Evolutionary conservation across 2,329 filamentous ascomycete genomes (phyloP).

Genomic region (Malbranchea cinnamomea): DNA sequence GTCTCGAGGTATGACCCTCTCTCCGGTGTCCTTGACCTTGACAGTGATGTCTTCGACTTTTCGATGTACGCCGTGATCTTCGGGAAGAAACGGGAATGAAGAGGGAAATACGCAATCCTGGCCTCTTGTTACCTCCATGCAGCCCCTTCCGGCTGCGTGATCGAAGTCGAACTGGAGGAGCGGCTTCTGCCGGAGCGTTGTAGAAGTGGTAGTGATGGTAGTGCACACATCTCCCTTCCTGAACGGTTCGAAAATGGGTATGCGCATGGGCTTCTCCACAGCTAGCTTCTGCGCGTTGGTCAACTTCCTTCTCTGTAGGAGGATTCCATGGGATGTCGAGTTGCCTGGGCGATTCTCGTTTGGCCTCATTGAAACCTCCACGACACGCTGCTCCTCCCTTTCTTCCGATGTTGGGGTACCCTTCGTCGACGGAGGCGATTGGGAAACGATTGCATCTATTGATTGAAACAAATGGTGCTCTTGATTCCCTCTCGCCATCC

Average conservation of each 20-base stretch:
- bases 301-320: slow-evolving; percentile 1
- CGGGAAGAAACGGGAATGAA: no score
- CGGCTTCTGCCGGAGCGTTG: slow-evolving; percentile 11
- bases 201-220: slow-evolving; percentile 27
- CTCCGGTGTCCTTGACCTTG: no score
- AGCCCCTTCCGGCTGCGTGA: background rate
- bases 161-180: slow-evolving; percentile 3
- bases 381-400: background rate
- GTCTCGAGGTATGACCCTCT: no score
- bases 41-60: no score
- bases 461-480: slow-evolving; percentile 10
- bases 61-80: no score
- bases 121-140: no score
- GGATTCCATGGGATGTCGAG: background rate
- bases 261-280: background rate
- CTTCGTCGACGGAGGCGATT: slow-evolving; percentile 6
- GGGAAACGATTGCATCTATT: slow-evolving; percentile 14
- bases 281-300: background rate
- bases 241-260: background rate
- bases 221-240: slow-evolving; percentile 18
- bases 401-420: background rate
- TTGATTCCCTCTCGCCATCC: slow-evolving; percentile 2
- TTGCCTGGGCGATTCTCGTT: no score
- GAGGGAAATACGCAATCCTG: no score
- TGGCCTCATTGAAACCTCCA: background rate